phyloP scores from a whole-genome alignment of 2,329 filamentous ascomycete genomes.

The Gremmenia infestans region DNA sequence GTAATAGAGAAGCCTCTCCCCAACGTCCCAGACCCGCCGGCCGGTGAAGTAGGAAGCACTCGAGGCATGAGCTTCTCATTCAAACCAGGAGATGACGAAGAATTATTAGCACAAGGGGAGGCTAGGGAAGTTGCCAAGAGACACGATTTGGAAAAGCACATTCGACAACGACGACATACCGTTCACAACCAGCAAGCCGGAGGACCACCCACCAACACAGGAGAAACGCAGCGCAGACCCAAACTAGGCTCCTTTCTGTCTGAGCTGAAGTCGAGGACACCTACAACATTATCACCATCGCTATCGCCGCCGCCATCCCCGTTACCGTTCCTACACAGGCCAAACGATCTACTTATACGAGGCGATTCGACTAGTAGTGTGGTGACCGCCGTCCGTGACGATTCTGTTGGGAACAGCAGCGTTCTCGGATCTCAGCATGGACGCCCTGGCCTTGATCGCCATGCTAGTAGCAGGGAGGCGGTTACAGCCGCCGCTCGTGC shows the following conservation, averaged over 20 bases:
- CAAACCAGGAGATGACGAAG: conserved; percentile 22
- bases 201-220: not conserved
- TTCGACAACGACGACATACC: conserved; percentile 2
- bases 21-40: conserved; percentile 2
- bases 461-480: conserved; percentile 15
- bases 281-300: not conserved
- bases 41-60: not conserved
- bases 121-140: not conserved
- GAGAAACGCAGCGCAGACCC: not conserved
- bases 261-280: not conserved
- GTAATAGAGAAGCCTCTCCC: conserved; percentile 18
- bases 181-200: not conserved
- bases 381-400: conserved; percentile 23
- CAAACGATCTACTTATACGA: conserved; percentile 8
- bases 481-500: conserved; percentile 15
- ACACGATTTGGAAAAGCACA: conserved; percentile 3
- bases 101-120: conserved; percentile 7
- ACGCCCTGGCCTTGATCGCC: not conserved
- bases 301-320: not conserved
- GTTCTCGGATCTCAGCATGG: not conserved
- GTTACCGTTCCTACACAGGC: not conserved
- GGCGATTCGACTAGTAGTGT: conserved; percentile 23
- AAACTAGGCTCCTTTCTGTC: not conserved
- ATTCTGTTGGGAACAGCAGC: conserved; percentile 16
- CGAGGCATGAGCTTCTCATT: conserved; percentile 23